Conservation (phyloP, 176 grass and related monocot species). For the Thinopyrum elongatum region DNA sequence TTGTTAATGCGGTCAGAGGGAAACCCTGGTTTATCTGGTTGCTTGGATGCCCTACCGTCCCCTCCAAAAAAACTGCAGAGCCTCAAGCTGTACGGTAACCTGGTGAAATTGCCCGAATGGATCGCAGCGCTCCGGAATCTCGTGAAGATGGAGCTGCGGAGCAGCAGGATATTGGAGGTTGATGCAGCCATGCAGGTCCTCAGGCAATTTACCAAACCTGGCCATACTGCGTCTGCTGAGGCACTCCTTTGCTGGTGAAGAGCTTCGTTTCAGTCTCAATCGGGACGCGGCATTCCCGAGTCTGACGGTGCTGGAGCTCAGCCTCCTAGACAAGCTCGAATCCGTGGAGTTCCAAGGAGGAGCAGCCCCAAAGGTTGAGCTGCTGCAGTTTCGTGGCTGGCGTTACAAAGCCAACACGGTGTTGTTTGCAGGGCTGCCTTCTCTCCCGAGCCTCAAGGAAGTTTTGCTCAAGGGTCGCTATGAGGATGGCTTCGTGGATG, state of each 20-base stretch:
- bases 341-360: background rate
- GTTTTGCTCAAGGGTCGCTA: background rate
- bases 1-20: slow-evolving; percentile 4
- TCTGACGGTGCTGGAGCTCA: background rate
- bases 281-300: background rate
- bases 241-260: background rate
- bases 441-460: background rate
- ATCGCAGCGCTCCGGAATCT: background rate
- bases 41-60: background rate
- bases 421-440: slow-evolving; percentile 11
- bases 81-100: slow-evolving; percentile 5
- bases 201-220: slow-evolving; percentile 2
- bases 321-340: background rate
- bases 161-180: slow-evolving; percentile 9
- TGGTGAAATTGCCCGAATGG: background rate
- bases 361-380: background rate
- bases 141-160: slow-evolving; percentile 12
- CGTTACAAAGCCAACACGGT: background rate
- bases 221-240: background rate
- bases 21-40: background rate
- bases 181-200: background rate
- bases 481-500: background rate
- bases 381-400: background rate
- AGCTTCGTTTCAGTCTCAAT: background rate
- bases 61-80: background rate